Evolutionary conservation across 2,329 filamentous ascomycete species (phyloP), one percentile per base, ranked within the genome.

Genomic region (Diaporthe velutina): DNA sequence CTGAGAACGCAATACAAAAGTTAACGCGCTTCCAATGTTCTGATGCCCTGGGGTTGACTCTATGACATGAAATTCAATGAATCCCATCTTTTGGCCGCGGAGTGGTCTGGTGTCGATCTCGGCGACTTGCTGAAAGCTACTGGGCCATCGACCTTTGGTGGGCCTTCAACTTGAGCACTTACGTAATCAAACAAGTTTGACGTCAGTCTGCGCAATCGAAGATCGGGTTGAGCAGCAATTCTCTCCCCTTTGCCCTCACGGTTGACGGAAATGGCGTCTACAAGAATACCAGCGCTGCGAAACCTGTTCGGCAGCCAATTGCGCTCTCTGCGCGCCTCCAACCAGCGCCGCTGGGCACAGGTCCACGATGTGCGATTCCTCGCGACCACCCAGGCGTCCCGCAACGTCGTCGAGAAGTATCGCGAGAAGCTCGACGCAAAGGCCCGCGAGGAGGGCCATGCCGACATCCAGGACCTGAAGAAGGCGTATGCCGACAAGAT

Each of bases 281-380:
- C 88, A 57, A 84, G 87, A 78, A 81, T 86, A 42, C 85, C 86
- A 64, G 82, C 85, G 33, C 83, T 92, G 52, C 89, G 89, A 52
- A 84, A 87, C 75, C 79, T 90, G 42, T 77, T 82, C 73, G 79
- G 79, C 78, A 79, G 79, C 74, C 81, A 82, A 17, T 70, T 82
- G 58, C 83, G 82, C 71, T 76, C 80, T 15, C 78, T 82, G 38
- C 82, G 81, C 76, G 80, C 80, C 71, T 78, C 82, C 73, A 82
- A 86, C 78, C 96, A 98, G 84, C 91, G 93, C 73, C 92, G 96
- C 82, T 97, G 95, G 93, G 96, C 96, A 2, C 95, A 95, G 80
- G 95, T 98, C 40, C 95, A 97, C 83, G 95, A 98, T 84, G 92
- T 98, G 64, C 95, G 96, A 77, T 98, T 96, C 87, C 90, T 98